Evolutionary conservation across 345 rosid species (phyloP).

Genomic region (Populus nigra): DNA sequence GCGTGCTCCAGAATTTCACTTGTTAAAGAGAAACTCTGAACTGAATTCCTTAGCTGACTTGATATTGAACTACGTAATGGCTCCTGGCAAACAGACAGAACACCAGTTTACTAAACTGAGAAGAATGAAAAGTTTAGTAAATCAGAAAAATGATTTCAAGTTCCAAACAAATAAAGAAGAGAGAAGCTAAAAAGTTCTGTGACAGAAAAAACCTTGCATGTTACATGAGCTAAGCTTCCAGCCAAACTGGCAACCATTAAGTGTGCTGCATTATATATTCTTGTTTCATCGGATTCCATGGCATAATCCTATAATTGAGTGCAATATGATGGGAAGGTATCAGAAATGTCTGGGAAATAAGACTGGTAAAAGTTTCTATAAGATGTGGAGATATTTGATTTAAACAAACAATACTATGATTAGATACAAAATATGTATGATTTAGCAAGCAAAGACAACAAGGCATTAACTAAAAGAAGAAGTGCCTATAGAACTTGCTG

Average conservation of each 20-base stretch:
- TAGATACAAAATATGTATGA: neutral
- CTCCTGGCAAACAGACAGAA: slow-evolving; percentile 47
- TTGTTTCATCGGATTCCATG: slow-evolving; percentile 83
- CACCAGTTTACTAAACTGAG: neutral
- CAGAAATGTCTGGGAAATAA: neutral
- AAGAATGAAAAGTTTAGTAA: neutral
- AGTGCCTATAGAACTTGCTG: neutral
- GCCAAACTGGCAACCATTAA: slow-evolving; percentile 99
- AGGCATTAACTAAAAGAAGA: neutral
- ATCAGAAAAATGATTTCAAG: neutral
- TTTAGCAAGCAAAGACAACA: neutral
- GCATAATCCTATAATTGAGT: slow-evolving; percentile 66
- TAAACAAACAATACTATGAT: neutral
- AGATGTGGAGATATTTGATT: neutral
- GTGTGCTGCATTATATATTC: slow-evolving; percentile 89
- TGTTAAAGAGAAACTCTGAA: slow-evolving; percentile 62
- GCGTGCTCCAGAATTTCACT: slow-evolving; percentile 82
- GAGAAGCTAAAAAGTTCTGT: neutral
- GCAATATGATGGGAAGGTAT: neutral
- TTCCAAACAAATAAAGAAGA: neutral
- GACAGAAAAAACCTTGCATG: slow-evolving; percentile 76
- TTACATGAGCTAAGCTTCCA: slow-evolving; percentile 97
- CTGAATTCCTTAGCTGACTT: slow-evolving; percentile 69
- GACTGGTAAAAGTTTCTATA: neutral
- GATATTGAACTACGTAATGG: slow-evolving; percentile 89